Base-by-base conservation (phyloP, 495 filamentous ascomycete species). In the Letharia columbiana region DNA sequence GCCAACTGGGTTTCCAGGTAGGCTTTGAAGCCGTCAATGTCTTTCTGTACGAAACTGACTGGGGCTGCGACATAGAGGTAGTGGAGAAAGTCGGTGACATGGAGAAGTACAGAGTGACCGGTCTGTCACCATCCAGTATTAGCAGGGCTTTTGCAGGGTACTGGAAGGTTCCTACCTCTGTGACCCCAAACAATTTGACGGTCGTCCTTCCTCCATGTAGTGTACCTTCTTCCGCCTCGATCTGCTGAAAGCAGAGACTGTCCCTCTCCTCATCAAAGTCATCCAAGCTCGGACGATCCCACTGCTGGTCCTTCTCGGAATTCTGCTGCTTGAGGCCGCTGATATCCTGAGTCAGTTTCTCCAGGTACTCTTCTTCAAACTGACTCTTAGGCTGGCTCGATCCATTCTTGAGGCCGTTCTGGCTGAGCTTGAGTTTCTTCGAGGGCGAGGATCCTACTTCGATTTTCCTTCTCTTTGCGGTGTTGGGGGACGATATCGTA, bases 1-100 rank as follows among this genome's bases (percentile, higher is more conserved):
- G 81, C 86, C 17, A 96, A 67, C 71, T 89, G 85, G 3, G 78
- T 77, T 66, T 99, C 92, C 20, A 99, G 83, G 71, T 85, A 96
- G 3, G 79, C 73, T 72, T 84, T 85, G 79, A 88, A 99, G 2
- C 82, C 78, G 3, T 87, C 81, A 74, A 91, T 91, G 73, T 97
- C 89, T 9, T 83, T 79, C 65, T 84, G 83, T 17, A 81, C 82
- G 76, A 99, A 99, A 31, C 82, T 82, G 8, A 92, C 79, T 0
- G 94, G 94, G 2, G 94, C 94, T 12, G 91, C 87, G 58, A 98
- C 86, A 71, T 96, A 99, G 61, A 99, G 84, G 71, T 99, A 99
- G 75, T 98, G 94, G 66, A 90, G 86, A 75, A 99, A 99, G 73
- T 90, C 91, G 9, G 89, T 96, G 65, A 99, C 91, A 75, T 99